Evolutionary conservation across 306 rosid species (phyloP), one percentile per base, ranked within the genome.

Genomic region (Sicyos baderoa): DNA sequence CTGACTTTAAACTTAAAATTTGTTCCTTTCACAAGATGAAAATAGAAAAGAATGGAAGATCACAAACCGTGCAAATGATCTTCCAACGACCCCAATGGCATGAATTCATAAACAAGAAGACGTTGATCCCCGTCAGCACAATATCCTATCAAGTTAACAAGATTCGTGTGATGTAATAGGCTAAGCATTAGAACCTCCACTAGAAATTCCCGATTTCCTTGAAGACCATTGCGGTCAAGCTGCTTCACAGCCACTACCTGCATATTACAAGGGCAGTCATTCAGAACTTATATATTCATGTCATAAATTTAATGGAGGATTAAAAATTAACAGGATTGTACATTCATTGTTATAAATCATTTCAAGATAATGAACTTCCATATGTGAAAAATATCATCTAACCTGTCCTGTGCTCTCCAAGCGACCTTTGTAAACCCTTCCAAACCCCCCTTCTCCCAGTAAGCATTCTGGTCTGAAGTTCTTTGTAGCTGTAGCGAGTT

Each of bases 11-110:
- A 67, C 21, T 23, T 47, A 1, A 65, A 25, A 67, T 9, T 14
- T 15, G 71, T 48, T 67, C 35, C 14, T 47, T 23, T 8, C 19
- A 47, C 37, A 45, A 45, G 14, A 53, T 53, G 49, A 52, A 32
- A 63, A 42, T 49, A 70, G 9, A 23, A 49, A 75, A n/a, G 49
- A 48, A 79, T 4, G 54, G 23, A 17, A 61, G 76, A 19, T 63
- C 78, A 66, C 92, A 77, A 79, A 94, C 99, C 99, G 22, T 94
- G 99, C 75, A 94, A 83, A 82, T 94, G 99, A 82, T 94, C 99
- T 89, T 94, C 99, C 90, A 94, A 79, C 71, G 99, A 94, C 23
- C 99, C 99, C 94, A 94, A 70, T n/a, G 99, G 99, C 99, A 94
- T 90, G 76, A 84, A 89, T 65, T 91, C 95, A 29, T 91, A 87